Conservation (phyloP, 345 rosid species). For the Cardamine chenopodiifolia region DNA sequence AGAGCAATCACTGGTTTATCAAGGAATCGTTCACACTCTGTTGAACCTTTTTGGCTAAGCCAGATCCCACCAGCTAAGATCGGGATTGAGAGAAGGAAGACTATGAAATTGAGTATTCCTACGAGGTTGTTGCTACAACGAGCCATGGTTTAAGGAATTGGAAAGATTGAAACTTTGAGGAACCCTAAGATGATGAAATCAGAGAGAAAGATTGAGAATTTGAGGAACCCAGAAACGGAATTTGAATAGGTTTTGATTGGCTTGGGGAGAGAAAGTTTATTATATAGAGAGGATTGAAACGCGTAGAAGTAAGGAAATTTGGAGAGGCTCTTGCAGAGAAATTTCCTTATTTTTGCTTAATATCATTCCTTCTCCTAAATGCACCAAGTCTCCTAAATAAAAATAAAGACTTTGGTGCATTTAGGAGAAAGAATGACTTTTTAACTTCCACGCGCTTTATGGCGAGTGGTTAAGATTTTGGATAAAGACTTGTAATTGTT, state of each 20-base stretch:
- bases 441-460: slow-evolving; percentile 27
- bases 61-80: slow-evolving; percentile 84
- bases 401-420: slow-evolving; percentile 35
- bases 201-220: slow-evolving; percentile 20
- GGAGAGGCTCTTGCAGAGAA: slow-evolving; percentile 26
- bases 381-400: too few relatives aligned
- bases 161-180: background rate
- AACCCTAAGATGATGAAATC: background rate
- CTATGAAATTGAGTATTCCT: slow-evolving; percentile 74
- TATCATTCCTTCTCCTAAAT: too few relatives aligned
- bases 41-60: slow-evolving; percentile 64
- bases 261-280: background rate
- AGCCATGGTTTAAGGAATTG: slow-evolving; percentile 31
- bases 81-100: slow-evolving; percentile 79
- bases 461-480: slow-evolving; percentile 1
- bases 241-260: background rate
- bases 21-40: slow-evolving; percentile 83
- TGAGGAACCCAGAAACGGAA: slow-evolving; percentile 4
- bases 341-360: slow-evolving; percentile 23
- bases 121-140: slow-evolving; percentile 80
- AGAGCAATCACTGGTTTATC: slow-evolving; percentile 74
- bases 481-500: background rate
- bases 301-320: slow-evolving; percentile 27
- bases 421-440: background rate
- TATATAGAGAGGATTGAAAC: slow-evolving; percentile 31